Evolutionary conservation across 2,329 filamentous ascomycete genomes (phyloP).

Genomic region (Aspergillus ruber): DNA sequence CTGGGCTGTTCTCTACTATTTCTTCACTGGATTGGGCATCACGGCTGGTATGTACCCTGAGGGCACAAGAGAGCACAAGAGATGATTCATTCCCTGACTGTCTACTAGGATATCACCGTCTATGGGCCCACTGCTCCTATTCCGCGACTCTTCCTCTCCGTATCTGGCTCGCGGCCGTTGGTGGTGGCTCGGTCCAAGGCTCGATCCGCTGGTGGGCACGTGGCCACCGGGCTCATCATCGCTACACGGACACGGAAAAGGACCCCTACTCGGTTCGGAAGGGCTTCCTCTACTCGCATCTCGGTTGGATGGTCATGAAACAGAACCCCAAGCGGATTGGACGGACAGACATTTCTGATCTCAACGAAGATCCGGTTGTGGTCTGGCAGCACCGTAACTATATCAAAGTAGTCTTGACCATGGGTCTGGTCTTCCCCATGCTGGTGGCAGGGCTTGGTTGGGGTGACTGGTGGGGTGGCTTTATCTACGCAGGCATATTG

Average conservation of each 20-base stretch:
- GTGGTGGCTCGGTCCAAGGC: neutral
- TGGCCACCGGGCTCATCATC: neutral
- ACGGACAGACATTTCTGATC: slow-evolving; percentile 44
- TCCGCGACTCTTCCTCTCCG: neutral
- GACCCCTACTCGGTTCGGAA: neutral
- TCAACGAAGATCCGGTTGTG: slow-evolving; percentile 60
- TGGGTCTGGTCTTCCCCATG: neutral
- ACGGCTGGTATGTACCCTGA: slow-evolving; percentile 53
- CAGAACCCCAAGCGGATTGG: neutral
- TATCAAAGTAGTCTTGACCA: neutral
- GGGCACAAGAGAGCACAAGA: neutral
- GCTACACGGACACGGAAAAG: neutral
- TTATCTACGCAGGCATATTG: neutral
- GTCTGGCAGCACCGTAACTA: neutral
- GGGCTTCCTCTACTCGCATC: neutral
- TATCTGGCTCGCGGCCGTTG: neutral
- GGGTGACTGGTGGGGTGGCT: slow-evolving; percentile 46
- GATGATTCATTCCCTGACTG: neutral
- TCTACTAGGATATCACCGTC: slow-evolving; percentile 1
- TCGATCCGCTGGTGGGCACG: neutral
- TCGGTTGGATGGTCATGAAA: neutral
- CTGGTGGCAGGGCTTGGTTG: slow-evolving; percentile 51
- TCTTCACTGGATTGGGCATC: slow-evolving; percentile 68
- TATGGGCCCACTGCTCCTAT: neutral
- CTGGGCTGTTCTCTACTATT: slow-evolving; percentile 68